Evolutionary conservation across 805 yeast species (phyloP).

Genomic region (Tetrapisispora pingtungensis): DNA sequence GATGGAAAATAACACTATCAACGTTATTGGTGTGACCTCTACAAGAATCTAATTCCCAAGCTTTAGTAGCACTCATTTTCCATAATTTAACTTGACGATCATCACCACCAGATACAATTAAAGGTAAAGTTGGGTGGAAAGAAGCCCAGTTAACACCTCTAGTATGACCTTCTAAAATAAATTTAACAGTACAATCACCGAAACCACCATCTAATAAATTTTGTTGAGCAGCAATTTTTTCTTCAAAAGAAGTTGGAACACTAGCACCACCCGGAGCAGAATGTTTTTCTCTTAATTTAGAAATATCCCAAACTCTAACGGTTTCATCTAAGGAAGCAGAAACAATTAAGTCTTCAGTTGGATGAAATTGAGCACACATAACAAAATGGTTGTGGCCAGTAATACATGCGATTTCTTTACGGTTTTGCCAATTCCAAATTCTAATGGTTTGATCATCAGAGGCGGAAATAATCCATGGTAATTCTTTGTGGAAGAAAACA

Average conservation of each 20-base stretch:
- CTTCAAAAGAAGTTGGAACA: slow-evolving; percentile 32
- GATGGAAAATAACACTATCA: slow-evolving; percentile 82
- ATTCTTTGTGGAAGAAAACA: slow-evolving; percentile 86
- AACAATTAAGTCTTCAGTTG: slow-evolving; percentile 85
- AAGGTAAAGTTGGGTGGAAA: slow-evolving; percentile 92
- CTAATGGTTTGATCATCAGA: slow-evolving; percentile 98
- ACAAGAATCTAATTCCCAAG: slow-evolving; percentile 98
- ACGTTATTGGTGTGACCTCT: slow-evolving; percentile 96
- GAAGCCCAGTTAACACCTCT: slow-evolving; percentile 98
- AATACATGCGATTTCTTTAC: slow-evolving; percentile 91
- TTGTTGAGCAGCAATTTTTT: slow-evolving; percentile 39
- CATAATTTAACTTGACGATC: slow-evolving; percentile 91
- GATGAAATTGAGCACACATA: slow-evolving; percentile 97
- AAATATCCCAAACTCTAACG: slow-evolving; percentile 98
- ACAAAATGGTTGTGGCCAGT: slow-evolving; percentile 99
- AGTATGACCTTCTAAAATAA: slow-evolving; percentile 94
- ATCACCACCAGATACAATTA: slow-evolving; percentile 92
- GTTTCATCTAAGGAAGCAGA: slow-evolving; percentile 96
- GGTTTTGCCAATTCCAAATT: slow-evolving; percentile 99
- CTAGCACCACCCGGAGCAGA: slow-evolving; percentile 55
- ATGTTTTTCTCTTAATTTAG: slow-evolving; percentile 89
- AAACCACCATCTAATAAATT: slow-evolving; percentile 84
- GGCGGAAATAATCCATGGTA: slow-evolving; percentile 94
- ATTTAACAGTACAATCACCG: slow-evolving; percentile 93
- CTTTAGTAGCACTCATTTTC: slow-evolving; percentile 96